Conservation (phyloP, 345 rosid genomes). For the Acer negundo region DNA sequence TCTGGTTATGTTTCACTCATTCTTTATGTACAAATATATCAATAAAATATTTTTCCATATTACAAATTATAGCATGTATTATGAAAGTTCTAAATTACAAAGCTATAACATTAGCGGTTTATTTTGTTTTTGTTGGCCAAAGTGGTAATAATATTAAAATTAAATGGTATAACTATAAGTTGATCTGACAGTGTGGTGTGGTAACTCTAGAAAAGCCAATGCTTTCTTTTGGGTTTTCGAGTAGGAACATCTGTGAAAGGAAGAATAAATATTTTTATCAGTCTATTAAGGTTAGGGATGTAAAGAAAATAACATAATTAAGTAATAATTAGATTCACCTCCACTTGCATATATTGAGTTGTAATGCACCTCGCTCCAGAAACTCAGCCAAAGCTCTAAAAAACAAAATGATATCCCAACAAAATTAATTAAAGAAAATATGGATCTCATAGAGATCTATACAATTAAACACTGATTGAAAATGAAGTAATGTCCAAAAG, state of each 20-base stretch:
- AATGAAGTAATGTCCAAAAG: neutral
- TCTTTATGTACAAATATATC: neutral
- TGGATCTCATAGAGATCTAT: neutral
- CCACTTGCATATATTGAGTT: slow-evolving; percentile 83
- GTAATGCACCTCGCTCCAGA: slow-evolving; percentile 98
- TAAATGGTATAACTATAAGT: no score
- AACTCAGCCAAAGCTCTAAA: slow-evolving; percentile 89
- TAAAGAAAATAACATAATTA: neutral
- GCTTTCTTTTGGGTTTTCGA: slow-evolving; percentile 51
- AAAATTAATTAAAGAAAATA: neutral
- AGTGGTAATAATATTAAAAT: neutral
- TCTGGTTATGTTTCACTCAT: neutral
- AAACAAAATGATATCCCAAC: slow-evolving; percentile 11
- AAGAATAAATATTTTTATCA: slow-evolving; percentile 5
- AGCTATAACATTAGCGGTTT: neutral
- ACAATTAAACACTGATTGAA: no score
- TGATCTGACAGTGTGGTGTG: neutral
- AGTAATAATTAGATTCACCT: slow-evolving; percentile 42
- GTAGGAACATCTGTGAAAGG: slow-evolving; percentile 74
- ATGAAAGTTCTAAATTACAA: neutral
- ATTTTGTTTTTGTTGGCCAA: no score
- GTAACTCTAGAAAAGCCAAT: slow-evolving; percentile 70
- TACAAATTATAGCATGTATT: neutral
- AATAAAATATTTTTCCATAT: neutral
- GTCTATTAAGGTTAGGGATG: neutral